Conservation (phyloP, 2,329 filamentous ascomycete genomes). For the Cadophora gregata region DNA sequence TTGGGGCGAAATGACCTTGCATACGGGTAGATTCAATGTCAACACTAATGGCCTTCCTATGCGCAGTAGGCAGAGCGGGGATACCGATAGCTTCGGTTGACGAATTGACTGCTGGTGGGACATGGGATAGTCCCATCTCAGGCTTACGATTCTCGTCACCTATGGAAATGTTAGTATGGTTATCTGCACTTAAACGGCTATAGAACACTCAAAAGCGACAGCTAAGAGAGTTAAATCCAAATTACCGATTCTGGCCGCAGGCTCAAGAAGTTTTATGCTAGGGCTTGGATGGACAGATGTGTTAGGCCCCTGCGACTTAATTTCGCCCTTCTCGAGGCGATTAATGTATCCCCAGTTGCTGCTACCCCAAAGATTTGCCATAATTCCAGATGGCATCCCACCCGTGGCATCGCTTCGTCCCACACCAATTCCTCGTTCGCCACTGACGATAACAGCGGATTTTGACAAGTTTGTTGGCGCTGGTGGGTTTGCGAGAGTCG, state of each 20-base stretch:
- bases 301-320: conserved; percentile 40
- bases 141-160: conserved; percentile 41
- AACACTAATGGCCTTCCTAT: conserved; percentile 42
- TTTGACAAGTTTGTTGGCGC: conserved; percentile 86
- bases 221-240: not conserved
- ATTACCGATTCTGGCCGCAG: conserved; percentile 36
- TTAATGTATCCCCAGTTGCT: conserved; percentile 79
- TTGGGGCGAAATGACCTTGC: conserved; percentile 32
- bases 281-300: conserved; percentile 38
- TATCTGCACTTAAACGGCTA: not conserved
- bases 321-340: conserved; percentile 61
- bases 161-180: not conserved
- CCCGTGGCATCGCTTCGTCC: conserved; percentile 67
- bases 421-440: conserved; percentile 72
- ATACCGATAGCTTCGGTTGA: conserved; percentile 35
- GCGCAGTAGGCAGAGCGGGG: conserved; percentile 26
- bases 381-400: conserved; percentile 80
- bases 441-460: conserved; percentile 79
- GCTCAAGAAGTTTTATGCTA: conserved; percentile 36
- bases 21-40: conserved; percentile 47
- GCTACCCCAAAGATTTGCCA: conserved; percentile 95
- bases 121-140: conserved; percentile 32
- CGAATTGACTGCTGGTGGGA: conserved; percentile 33
- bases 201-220: not conserved
- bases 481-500: conserved; percentile 82